A percentile compares a stretch with the other conserved stretches of the same genome.
Evolutionary conservation across 2,329 filamentous ascomycete genomes (phyloP).

Genomic region (Akanthomyces uredinophilus): DNA sequence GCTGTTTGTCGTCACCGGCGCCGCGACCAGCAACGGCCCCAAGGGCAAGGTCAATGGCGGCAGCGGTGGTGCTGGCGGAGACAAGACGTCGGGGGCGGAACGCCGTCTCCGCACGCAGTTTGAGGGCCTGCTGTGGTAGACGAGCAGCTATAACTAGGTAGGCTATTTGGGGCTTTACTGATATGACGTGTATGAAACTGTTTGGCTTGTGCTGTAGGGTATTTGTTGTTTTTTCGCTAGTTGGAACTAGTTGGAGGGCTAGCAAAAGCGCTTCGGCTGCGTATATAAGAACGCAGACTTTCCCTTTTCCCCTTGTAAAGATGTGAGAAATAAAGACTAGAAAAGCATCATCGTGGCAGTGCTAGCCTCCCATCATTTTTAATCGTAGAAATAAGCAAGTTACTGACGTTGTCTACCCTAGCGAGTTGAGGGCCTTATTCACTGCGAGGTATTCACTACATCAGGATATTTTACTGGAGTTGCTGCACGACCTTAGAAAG

Average conservation of each 20-base stretch:
- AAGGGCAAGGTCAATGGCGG: background rate
- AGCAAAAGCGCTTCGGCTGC: background rate
- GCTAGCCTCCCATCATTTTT: no score
- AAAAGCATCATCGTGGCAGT: background rate
- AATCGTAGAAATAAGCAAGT: no score
- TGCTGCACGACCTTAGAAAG: background rate
- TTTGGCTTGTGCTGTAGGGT: background rate
- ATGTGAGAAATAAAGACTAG: background rate
- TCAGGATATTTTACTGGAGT: no score
- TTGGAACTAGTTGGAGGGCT: background rate
- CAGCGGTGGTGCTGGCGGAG: background rate
- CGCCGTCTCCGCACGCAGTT: constrained; percentile 2
- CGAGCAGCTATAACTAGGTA: background rate
- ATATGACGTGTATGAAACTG: background rate
- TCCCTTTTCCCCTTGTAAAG: background rate
- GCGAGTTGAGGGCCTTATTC: background rate
- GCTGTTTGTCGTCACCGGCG: constrained; percentile 40
- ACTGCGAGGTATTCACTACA: no score
- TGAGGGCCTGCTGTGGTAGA: background rate
- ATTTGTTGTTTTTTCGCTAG: background rate
- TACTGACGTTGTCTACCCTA: no score
- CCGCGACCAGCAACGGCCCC: background rate
- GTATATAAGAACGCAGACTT: background rate
- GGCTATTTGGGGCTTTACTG: background rate
- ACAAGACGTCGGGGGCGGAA: constrained; percentile 1